Percentiles rank a stretch among this genome's conserved stretches.
Conservation (phyloP, 768 basidiomycete species). For the Amanita molliuscula region DNA sequence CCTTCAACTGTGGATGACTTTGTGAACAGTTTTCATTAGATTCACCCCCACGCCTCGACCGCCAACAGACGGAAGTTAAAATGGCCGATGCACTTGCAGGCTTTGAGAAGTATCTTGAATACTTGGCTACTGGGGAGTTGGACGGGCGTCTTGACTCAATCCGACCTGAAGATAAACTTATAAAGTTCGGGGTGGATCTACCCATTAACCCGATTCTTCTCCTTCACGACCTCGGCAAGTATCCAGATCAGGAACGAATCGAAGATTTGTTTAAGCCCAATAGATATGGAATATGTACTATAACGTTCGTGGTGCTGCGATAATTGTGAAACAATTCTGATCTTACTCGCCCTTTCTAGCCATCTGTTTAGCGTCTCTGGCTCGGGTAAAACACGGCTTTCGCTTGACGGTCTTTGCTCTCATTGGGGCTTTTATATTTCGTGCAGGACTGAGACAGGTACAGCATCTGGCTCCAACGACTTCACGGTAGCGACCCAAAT, state of each 20-base stretch:
- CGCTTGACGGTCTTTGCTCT: too few species aligned
- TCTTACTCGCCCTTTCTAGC: too few species aligned
- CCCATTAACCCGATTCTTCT: constrained; percentile 7
- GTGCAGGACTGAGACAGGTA: not conserved
- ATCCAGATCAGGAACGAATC: not conserved
- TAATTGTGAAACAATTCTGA: too few species aligned
- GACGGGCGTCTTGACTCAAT: constrained; percentile 4
- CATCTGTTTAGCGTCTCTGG: too few species aligned
- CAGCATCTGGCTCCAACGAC: not conserved
- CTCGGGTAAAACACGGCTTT: too few species aligned
- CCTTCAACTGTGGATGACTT: constrained; percentile 8
- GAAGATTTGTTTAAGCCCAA: too few species aligned
- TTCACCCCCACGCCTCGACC: constrained; percentile 6
- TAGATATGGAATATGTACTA: too few species aligned
- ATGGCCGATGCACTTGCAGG: not conserved
- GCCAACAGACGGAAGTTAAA: constrained; percentile 4
- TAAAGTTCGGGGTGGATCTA: not conserved
- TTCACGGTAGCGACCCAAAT: not conserved
- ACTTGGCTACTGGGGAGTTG: too few species aligned
- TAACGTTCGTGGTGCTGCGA: too few species aligned
- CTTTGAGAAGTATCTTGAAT: too few species aligned
- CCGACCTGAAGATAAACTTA: constrained; percentile 5
- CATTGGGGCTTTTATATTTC: too few species aligned
- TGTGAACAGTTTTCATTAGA: constrained; percentile 9
- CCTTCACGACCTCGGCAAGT: constrained; percentile 9